Base-by-base conservation (phyloP, 768 basidiomycete genomes). In the Sarcodon aspratus region DNA sequence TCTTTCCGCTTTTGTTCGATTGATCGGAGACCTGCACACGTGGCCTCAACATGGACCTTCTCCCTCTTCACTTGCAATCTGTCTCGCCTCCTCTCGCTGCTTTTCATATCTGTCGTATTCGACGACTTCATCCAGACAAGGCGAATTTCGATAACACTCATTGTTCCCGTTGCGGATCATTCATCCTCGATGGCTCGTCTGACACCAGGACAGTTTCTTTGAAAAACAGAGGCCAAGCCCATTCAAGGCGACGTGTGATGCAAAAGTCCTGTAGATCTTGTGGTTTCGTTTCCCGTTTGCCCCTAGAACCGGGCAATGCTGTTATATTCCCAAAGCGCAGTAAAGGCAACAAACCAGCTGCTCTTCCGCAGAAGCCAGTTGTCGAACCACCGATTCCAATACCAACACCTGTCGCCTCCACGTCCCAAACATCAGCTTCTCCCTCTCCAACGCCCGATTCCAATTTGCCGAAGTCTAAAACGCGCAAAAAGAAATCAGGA, bases 1-100 rank as follows among this genome's bases (percentile, higher is more conserved):
- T 3, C 5, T 27, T 27, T 27, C 21, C 21, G 21, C 21, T 27
- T 27, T 27, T 27, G 21, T 27, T 27, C 5, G 21, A 27, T 27
- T 27, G 21, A 27, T 27, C 21, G 21, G 21, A 27, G 21, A 5
- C 21, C 21, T 27, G 21, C 21, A 5, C 21, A 27, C 21, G 21
- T 67, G 13, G 72, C 77, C 1, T 46, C 61, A 47, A 78, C 76
- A 53, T 70, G 71, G 51, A 62, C 36, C 63, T 70, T 10, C 57
- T 85, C 13, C 69, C 82, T 12, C 68, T 63, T 53, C 59, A 66
- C 13, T 62, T 86, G 47, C 67, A 75, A 27, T 52, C 73, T 3
- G 55, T 75, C 35, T 79, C 82, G 2, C 72, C 80, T 8, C 44
- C 68, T 33, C 74, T 88, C 44, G 74, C 85, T 11, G 82, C 85